Conservation (phyloP, 345 rosid genomes). For the Chamaenerion angustifolium region DNA sequence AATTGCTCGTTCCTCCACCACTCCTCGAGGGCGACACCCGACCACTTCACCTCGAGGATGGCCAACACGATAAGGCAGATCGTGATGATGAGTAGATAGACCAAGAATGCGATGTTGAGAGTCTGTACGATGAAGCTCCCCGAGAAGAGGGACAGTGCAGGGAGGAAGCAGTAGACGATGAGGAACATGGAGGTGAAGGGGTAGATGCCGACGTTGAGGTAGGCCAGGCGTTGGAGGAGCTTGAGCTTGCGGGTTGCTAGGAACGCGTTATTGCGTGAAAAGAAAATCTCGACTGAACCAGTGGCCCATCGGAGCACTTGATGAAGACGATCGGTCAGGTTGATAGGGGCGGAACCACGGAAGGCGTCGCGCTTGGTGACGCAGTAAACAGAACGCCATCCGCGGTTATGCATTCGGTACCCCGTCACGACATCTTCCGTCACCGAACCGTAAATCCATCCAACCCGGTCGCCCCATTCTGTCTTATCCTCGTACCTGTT, state of each 20-base stretch:
- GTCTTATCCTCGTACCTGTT: slow-evolving; percentile 98
- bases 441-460: slow-evolving; percentile 95
- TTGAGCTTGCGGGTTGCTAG: slow-evolving; percentile 52
- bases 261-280: slow-evolving; percentile 81
- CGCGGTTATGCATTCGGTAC: slow-evolving; percentile 95
- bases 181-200: slow-evolving; percentile 88
- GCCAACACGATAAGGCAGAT: slow-evolving; percentile 56
- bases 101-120: slow-evolving; percentile 38
- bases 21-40: slow-evolving; percentile 67
- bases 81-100: slow-evolving; percentile 54
- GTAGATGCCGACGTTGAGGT: slow-evolving; percentile 83
- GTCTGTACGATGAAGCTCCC: slow-evolving; percentile 71
- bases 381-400: slow-evolving; percentile 91
- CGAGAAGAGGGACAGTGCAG: slow-evolving; percentile 85
- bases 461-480: slow-evolving; percentile 92
- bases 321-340: slow-evolving; percentile 86
- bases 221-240: slow-evolving; percentile 71
- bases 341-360: slow-evolving; percentile 86
- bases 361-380: slow-evolving; percentile 80
- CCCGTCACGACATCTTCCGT: slow-evolving; percentile 98
- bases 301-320: slow-evolving; percentile 97
- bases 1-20: slow-evolving; percentile 99
- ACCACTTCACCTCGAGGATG: slow-evolving; percentile 77
- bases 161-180: slow-evolving; percentile 82
- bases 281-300: slow-evolving; percentile 90